Percentiles rank a stretch among this genome's conserved stretches.
Conservation (phyloP, 805 yeast species). For the Candida sithepensis region DNA sequence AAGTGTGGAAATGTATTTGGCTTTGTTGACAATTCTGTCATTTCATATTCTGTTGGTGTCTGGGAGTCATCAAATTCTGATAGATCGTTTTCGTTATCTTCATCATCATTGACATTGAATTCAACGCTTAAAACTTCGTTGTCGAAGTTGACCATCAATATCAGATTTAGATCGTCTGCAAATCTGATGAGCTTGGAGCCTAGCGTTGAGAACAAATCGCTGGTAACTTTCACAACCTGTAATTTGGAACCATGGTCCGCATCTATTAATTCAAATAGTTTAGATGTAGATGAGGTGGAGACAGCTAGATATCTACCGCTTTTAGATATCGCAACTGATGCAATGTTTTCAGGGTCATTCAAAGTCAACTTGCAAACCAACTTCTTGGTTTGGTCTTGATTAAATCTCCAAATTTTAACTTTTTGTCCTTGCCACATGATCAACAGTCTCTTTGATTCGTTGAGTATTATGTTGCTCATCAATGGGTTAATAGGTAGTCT, state of each 20-base stretch:
- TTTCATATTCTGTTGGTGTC: slow-evolving; percentile 27
- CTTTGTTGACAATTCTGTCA: slow-evolving; percentile 16
- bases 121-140: slow-evolving; percentile 44
- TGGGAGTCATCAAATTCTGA: slow-evolving; percentile 41
- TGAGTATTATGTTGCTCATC: slow-evolving; percentile 32
- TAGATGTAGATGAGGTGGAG: slow-evolving; percentile 63
- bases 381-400: slow-evolving; percentile 39
- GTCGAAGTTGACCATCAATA: slow-evolving; percentile 53
- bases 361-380: slow-evolving; percentile 63
- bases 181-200: slow-evolving; percentile 60
- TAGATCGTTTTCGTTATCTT: slow-evolving; percentile 29
- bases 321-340: slow-evolving; percentile 61
- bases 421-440: slow-evolving; percentile 80
- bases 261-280: slow-evolving; percentile 60
- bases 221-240: slow-evolving; percentile 52
- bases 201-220: slow-evolving; percentile 32
- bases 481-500: slow-evolving; percentile 53
- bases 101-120: slow-evolving; percentile 38
- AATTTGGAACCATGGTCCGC: slow-evolving; percentile 27
- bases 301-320: slow-evolving; percentile 68
- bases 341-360: slow-evolving; percentile 76
- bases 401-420: slow-evolving; percentile 74
- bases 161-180: slow-evolving; percentile 37
- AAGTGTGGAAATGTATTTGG: slow-evolving; percentile 27
- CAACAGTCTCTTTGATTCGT: slow-evolving; percentile 47